Percentiles rank a stretch among this genome's conserved stretches.
These are phyloP conservation scores for Cyberlindnera suaveolens DNA, from an alignment of 805 yeast genomes.

Conservation along the genomic window DNA sequence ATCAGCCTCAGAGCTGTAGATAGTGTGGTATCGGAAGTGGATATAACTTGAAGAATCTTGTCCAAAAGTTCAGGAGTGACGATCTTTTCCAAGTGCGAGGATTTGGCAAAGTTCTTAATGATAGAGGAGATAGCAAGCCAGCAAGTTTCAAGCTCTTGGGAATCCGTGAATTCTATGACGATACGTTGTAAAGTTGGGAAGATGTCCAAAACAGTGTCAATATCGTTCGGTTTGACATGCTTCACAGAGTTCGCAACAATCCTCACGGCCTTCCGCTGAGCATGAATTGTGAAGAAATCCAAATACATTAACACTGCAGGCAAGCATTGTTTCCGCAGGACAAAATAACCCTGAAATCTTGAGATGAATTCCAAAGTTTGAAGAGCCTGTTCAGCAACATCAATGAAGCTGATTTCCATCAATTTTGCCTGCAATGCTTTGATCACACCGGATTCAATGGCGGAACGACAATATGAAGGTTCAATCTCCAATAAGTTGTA, in stretches of 20 bases:
- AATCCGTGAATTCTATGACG: constrained; percentile 51
- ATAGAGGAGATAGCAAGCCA: constrained; percentile 60
- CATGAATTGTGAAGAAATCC: constrained; percentile 85
- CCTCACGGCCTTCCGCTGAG: constrained; percentile 74
- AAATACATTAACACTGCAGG: constrained; percentile 62
- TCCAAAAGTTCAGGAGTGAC: constrained; percentile 30
- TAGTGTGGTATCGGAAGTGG: constrained; percentile 24
- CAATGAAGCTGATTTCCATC: constrained; percentile 74
- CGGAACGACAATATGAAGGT: constrained; percentile 53
- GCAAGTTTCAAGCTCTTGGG: constrained; percentile 53
- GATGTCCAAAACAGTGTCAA: constrained; percentile 44
- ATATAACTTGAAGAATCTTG: constrained; percentile 25
- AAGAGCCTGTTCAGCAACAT: constrained; percentile 85
- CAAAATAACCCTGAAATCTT: constrained; percentile 39
- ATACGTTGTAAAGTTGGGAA: constrained; percentile 52
- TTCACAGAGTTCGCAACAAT: constrained; percentile 68
- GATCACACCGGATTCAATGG: constrained; percentile 60
- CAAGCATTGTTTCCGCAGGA: constrained; percentile 57
- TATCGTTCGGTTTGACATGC: constrained; percentile 37
- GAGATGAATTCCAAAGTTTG: constrained; percentile 69
- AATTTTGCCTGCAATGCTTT: constrained; percentile 61
- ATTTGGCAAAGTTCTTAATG: constrained; percentile 40
- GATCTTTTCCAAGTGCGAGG: constrained; percentile 42
- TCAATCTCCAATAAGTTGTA: constrained; percentile 75
- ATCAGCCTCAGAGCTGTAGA: constrained; percentile 28